Conservation (phyloP, 2,329 filamentous ascomycete genomes). For the Pestalotiopsis sp. region DNA sequence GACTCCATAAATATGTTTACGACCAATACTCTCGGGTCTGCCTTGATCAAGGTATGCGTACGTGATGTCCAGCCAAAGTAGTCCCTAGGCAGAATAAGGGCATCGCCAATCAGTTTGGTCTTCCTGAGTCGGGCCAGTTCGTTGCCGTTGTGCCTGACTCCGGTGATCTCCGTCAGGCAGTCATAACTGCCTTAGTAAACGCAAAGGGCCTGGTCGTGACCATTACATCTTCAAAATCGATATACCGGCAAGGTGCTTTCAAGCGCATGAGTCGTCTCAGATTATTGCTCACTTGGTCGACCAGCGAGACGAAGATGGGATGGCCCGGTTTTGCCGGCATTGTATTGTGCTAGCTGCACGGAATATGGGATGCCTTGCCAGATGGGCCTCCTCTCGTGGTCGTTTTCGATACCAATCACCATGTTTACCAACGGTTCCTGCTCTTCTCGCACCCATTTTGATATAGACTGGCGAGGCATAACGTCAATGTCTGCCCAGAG, state of each 20-base stretch:
- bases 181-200: constrained; percentile 2
- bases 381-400: constrained; percentile 41
- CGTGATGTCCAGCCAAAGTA: constrained; percentile 24
- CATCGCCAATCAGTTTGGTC: constrained; percentile 34
- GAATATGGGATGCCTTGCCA: constrained; percentile 67
- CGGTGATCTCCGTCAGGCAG: not conserved
- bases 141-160: constrained; percentile 26
- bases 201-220: constrained; percentile 1
- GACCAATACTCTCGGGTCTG: not conserved
- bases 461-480: constrained; percentile 63
- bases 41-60: constrained; percentile 4
- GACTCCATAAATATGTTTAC: not conserved
- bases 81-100: constrained; percentile 35
- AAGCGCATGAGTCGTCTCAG: not conserved
- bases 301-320: constrained; percentile 66
- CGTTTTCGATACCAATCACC: constrained; percentile 73
- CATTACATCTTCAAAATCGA: constrained; percentile 10
- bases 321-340: constrained; percentile 75
- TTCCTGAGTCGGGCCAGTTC: constrained; percentile 31
- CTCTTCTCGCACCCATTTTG: constrained; percentile 64
- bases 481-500: constrained; percentile 74
- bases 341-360: constrained; percentile 75
- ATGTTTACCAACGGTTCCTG: not conserved
- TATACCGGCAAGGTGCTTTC: not conserved
- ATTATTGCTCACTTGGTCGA: constrained; percentile 30